Conservation (phyloP, 2,329 filamentous ascomycete species). For the Clarireedia homoeocarpa region DNA sequence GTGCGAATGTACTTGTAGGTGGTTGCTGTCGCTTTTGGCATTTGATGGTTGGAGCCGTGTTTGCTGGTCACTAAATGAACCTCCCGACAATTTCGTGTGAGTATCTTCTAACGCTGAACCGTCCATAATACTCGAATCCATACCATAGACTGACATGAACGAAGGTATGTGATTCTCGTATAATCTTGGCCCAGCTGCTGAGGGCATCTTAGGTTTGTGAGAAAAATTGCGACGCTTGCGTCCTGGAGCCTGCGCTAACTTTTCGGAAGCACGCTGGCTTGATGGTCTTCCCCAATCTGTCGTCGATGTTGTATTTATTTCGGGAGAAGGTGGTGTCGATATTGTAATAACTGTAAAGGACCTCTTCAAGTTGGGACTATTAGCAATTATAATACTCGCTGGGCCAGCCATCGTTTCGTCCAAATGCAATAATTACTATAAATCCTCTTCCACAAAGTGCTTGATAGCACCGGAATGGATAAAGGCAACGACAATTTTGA, state of each 20-base stretch:
- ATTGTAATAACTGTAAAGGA: constrained; percentile 19
- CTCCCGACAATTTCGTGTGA: constrained; percentile 17
- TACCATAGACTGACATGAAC: constrained; percentile 68
- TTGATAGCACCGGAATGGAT: neutral
- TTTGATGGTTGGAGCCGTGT: constrained; percentile 6
- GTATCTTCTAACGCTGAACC: constrained; percentile 15
- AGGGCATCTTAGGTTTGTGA: constrained; percentile 44
- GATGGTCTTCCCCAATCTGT: constrained; percentile 1
- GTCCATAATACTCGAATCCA: constrained; percentile 37
- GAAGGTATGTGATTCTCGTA: constrained; percentile 67
- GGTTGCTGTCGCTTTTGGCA: constrained; percentile 11
- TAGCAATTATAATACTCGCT: constrained; percentile 23
- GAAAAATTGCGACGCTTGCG: constrained; percentile 11
- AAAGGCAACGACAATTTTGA: neutral
- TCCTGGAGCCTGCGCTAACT: constrained; percentile 14
- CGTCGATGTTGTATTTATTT: constrained; percentile 12
- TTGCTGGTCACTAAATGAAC: constrained; percentile 13
- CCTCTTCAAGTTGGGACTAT: constrained; percentile 25
- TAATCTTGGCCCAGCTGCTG: constrained; percentile 50
- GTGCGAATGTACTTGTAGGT: constrained; percentile 37
- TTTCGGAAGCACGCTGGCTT: neutral
- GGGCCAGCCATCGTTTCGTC: constrained; percentile 16
- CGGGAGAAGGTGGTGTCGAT: constrained; percentile 15
- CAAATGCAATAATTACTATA: neutral
- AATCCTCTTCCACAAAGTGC: neutral